Evolutionary conservation across 148 eudicot genomes (phyloP), one percentile per base, ranked within the genome.

Genomic region (Linanthus parryae): DNA sequence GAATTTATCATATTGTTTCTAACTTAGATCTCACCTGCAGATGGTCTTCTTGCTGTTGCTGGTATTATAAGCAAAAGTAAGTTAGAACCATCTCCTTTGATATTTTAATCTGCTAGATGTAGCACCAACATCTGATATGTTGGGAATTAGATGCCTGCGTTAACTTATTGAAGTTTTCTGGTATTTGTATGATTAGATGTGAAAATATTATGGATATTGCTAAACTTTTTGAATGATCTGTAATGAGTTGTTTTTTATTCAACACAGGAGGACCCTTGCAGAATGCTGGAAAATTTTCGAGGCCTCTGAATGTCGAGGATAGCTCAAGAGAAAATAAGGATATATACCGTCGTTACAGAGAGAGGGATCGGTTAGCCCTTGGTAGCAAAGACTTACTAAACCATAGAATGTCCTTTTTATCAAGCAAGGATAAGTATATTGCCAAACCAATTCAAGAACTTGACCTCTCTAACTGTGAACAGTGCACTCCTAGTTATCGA

Each of bases 401-500:
- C 61, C 88, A 76, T 53, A 79, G 58, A 58, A 55, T 73, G 28
- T 57, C 76, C 36, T 11, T 61, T 19, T 62, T 49, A 48, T 46
- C 82, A 41, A 71, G 64, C 50, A 78, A 70, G 67, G 82, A 81
- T 36, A 81, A 83, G 62, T 75, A 52, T 67, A 0, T 61, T 23
- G 66, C 52, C 7, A 83, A 83, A 66, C 73, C 85, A 30, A 79
- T 83, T 55, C 95, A 94, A 63, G 99, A 94, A 65, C 76, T 70
- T 56, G 82, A 69, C 54, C 73, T 66, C 30, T 75, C 79, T 39
- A 65, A 73, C 56, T 76, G 69, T 50, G 70, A 83, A 68, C 71
- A 79, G 62, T 94, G 99, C 84, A 75, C 95, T 28, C 92, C 99
- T 15, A 88, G 99, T 75, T 88, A 94, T 61, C 91, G 95, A 29